Conservation (phyloP, 2,329 filamentous ascomycete genomes). For the Podosphaera leucotricha region DNA sequence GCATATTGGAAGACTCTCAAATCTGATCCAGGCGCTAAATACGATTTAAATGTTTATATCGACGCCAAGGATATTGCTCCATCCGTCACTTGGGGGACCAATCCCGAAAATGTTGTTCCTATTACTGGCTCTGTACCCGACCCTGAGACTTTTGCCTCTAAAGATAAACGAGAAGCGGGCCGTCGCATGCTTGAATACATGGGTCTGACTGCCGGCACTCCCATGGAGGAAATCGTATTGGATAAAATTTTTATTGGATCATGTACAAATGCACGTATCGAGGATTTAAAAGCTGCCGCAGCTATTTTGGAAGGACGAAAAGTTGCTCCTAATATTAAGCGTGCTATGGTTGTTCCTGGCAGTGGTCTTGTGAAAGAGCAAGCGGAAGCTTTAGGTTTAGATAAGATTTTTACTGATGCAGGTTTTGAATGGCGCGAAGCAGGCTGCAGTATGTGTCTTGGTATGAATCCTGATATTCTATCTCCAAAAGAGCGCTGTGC, state of each 20-base stretch:
- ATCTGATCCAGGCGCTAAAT: constrained; percentile 73
- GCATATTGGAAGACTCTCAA: constrained; percentile 72
- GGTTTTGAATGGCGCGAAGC: constrained; percentile 98
- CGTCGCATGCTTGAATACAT: constrained; percentile 82
- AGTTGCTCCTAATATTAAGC: constrained; percentile 69
- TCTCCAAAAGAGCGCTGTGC: constrained; percentile 82
- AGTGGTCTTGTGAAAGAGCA: constrained; percentile 84
- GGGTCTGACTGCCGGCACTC: constrained; percentile 68
- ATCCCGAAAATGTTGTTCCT: constrained; percentile 84
- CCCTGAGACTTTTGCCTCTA: constrained; percentile 62
- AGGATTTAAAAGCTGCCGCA: constrained; percentile 77
- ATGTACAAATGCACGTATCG: constrained; percentile 92
- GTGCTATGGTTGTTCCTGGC: constrained; percentile 88
- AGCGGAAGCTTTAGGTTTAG: constrained; percentile 75
- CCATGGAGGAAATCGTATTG: constrained; percentile 72
- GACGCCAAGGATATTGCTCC: constrained; percentile 83
- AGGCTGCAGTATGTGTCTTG: constrained; percentile 95
- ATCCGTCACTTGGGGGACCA: constrained; percentile 91
- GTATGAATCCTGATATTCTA: constrained; percentile 97
- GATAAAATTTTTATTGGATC: constrained; percentile 98
- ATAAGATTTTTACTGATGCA: constrained; percentile 76
- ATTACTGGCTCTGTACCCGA: constrained; percentile 82
- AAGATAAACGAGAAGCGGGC: constrained; percentile 58
- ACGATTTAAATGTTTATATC: constrained; percentile 72
- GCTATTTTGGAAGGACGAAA: constrained; percentile 70